phyloP scores from a whole-genome alignment of 257 asterid species.

The Cinchona pubescens region DNA sequence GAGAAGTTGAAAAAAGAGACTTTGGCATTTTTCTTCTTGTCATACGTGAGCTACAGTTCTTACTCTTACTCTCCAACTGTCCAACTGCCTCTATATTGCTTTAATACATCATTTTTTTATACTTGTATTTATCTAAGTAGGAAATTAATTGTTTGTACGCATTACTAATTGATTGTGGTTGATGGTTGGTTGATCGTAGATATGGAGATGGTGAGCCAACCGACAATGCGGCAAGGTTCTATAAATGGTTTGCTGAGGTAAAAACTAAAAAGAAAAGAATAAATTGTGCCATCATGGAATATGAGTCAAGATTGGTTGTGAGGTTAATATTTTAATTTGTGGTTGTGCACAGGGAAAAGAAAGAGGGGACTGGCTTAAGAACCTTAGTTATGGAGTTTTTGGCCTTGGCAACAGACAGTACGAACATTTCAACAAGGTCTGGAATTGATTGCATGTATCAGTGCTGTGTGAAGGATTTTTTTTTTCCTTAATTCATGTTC shows the following conservation, averaged over 20 bases:
- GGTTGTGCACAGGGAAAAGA: slow-evolving; percentile 62
- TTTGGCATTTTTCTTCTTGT: slow-evolving; percentile 77
- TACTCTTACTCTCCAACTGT: neutral
- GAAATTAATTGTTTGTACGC: neutral
- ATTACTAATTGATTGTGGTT: slow-evolving; percentile 31
- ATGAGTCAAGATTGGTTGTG: slow-evolving; percentile 16
- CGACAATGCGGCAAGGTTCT: slow-evolving; percentile 94
- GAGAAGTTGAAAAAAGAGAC: slow-evolving; percentile 83
- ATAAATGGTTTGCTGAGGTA: slow-evolving; percentile 97
- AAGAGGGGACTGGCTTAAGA: slow-evolving; percentile 71
- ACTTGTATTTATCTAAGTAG: neutral
- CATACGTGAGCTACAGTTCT: slow-evolving; percentile 65
- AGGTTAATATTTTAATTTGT: slow-evolving; percentile 13
- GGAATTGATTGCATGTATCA: neutral
- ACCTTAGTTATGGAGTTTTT: slow-evolving; percentile 80
- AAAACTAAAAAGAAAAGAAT: neutral
- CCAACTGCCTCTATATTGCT: slow-evolving; percentile 17
- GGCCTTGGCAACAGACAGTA: slow-evolving; percentile 99
- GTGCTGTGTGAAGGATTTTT: neutral
- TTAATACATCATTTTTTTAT: neutral
- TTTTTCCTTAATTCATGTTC: neutral
- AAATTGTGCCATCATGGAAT: neutral
- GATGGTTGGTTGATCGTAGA: slow-evolving; percentile 57
- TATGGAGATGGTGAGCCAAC: slow-evolving; percentile 99
- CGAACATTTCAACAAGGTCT: slow-evolving; percentile 98